These are phyloP conservation scores for Lentinula sp. DNA, from an alignment of 768 basidiomycete genomes.

Conservation along the genomic window DNA sequence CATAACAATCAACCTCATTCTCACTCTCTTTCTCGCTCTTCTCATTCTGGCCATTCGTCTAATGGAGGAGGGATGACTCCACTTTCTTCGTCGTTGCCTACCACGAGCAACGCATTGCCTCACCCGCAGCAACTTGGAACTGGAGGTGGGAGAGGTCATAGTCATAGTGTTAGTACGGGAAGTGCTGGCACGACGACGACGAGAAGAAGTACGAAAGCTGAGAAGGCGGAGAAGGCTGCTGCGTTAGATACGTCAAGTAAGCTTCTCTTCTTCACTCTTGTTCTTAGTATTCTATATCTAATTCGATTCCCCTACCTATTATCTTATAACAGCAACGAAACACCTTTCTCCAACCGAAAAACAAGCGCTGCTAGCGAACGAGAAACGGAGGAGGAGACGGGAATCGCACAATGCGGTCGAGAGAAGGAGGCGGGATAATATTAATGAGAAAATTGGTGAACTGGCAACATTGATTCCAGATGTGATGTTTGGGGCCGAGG, in stretches of 20 bases:
- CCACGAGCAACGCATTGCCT: background rate
- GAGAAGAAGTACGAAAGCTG: background rate
- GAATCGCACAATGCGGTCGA: constrained; percentile 94
- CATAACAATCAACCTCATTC: too few relatives aligned
- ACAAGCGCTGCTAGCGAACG: constrained; percentile 60
- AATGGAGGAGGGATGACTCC: background rate
- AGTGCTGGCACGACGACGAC: background rate
- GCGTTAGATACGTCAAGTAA: background rate
- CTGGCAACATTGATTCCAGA: constrained; percentile 87
- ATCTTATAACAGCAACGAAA: background rate
- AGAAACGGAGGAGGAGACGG: constrained; percentile 74
- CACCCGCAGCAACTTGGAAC: background rate
- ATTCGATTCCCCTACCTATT: too few relatives aligned
- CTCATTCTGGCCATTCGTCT: constrained; percentile 10
- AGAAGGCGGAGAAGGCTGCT: background rate
- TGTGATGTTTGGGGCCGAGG: constrained; percentile 49
- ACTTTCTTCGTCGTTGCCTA: background rate
- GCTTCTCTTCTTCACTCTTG: too few relatives aligned
- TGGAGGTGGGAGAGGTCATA: background rate
- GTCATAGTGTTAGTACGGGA: background rate
- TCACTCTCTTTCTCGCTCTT: background rate
- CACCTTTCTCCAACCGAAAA: constrained; percentile 26
- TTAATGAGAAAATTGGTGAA: constrained; percentile 93
- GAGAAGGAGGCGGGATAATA: constrained; percentile 80
- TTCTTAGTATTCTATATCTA: too few relatives aligned